Base-by-base conservation (phyloP, 306 rosid genomes). In the Quercus gilva region DNA sequence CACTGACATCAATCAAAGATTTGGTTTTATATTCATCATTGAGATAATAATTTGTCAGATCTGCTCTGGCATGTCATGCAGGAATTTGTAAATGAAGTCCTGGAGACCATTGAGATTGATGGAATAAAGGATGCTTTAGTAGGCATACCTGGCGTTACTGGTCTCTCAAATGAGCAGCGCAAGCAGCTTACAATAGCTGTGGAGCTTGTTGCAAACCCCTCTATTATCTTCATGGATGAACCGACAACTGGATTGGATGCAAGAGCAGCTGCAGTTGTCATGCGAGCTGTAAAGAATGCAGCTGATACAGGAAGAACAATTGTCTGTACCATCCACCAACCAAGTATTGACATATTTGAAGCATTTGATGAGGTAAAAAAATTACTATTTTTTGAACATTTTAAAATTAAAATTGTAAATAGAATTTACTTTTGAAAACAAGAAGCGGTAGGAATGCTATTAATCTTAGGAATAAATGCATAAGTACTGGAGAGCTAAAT, bases 201-300 rank as follows among this genome's bases (percentile, higher is more conserved):
- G 31, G 94, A 90, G 70, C 89, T 90, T 43, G 88, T 90, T 43
- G 85, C 94, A 21, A 90, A 90, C 74, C 94, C 94, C 41, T 86
- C 90, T 20, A 86, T 90, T 51, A 84, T 90, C 69, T 86, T 90
- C 84, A 79, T 90, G 89, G 94, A 88, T 79, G 94, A 90, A 74
- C 92, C 94, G 2, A 90, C 94, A 67, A 78, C 94, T 2, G 92
- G 92, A 23, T 80, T 90, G 67, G 90, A 90, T 88, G 90, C 88
- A 68, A 85, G 92, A 43, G 84, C 92, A 28, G 92, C 92, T 61
- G 92, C 92, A 49, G 81, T 88, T 77, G 88, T 88, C 5, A 88
- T 90, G 87, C 81, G 90, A 73, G 88, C 90, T 41, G 90, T 88
- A 81, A 90, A 83, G 82, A 90, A 88, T 83, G 80, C 85, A 9